These are phyloP conservation scores for Acer campestre DNA, from an alignment of 345 rosid species.

Conservation along the genomic window DNA sequence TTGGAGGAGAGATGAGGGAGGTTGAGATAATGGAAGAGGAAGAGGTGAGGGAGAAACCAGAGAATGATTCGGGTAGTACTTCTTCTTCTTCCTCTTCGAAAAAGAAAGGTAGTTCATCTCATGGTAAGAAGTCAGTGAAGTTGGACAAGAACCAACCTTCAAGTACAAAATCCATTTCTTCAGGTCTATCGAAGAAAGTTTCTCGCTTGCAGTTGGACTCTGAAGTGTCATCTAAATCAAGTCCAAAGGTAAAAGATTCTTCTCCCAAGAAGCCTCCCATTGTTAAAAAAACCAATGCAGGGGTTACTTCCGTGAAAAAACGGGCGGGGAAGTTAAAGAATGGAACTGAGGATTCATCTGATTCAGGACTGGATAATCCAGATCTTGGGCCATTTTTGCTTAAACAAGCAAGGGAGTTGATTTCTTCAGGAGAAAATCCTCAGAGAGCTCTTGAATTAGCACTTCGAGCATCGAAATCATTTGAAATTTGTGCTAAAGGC, in stretches of 20 bases:
- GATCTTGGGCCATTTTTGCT: conserved; percentile 74
- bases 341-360: conserved; percentile 45
- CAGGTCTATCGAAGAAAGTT: conserved; percentile 38
- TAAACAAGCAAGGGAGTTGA: conserved; percentile 73
- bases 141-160: conserved; percentile 41
- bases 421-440: conserved; percentile 71
- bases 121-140: conserved; percentile 48
- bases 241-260: conserved; percentile 42
- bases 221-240: conserved; percentile 38
- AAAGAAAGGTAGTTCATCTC: conserved; percentile 43
- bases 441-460: conserved; percentile 74
- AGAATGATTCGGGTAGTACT: conserved; percentile 34
- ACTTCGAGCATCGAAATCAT: conserved; percentile 67
- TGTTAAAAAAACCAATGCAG: conserved; percentile 41
- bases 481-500: conserved; percentile 64
- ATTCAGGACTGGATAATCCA: conserved; percentile 48
- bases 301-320: conserved; percentile 45
- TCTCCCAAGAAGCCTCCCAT: conserved; percentile 44
- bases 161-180: conserved; percentile 40
- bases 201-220: conserved; percentile 32
- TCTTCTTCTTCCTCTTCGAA: conserved; percentile 48
- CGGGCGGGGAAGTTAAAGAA: conserved; percentile 50
- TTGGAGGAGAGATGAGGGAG: conserved; percentile 63
- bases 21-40: conserved; percentile 53
- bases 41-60: conserved; percentile 54